Conservation (phyloP, 75 land plant genomes). For the Isoetes taiwanensis region DNA sequence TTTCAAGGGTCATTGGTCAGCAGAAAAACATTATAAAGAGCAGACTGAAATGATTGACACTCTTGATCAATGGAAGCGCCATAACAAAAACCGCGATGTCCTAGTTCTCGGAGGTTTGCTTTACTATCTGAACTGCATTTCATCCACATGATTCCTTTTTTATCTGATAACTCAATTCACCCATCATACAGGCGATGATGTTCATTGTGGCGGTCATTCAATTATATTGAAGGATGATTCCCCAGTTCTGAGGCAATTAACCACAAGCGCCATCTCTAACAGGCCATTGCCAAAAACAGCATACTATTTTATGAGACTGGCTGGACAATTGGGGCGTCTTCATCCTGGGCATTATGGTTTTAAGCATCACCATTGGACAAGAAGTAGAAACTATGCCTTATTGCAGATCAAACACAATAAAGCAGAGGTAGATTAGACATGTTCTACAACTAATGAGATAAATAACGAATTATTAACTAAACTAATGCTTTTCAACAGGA, state of each 20-base stretch:
- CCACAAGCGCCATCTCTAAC: not conserved
- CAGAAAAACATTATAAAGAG: not conserved
- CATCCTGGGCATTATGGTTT: not conserved
- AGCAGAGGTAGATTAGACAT: no score
- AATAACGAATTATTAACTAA: no score
- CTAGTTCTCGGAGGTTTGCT: not conserved
- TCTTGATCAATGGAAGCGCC: not conserved
- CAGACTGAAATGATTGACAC: slow-evolving; percentile 1
- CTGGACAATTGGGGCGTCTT: not conserved
- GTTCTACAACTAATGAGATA: no score
- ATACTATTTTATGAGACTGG: not conserved
- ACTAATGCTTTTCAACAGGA: no score
- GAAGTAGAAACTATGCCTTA: not conserved
- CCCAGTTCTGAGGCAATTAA: not conserved
- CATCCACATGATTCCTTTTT: no score
- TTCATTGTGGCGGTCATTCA: slow-evolving; percentile 6
- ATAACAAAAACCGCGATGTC: not conserved
- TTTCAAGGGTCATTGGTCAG: slow-evolving; percentile 3
- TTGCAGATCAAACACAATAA: not conserved
- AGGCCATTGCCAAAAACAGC: slow-evolving; percentile 7
- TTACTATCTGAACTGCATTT: not conserved
- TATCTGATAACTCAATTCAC: no score
- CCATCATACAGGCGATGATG: no score
- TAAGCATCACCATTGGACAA: slow-evolving; percentile 5
- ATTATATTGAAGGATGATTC: not conserved